Base-by-base conservation (phyloP, 306 rosid species). In the Glycine tomentella region DNA sequence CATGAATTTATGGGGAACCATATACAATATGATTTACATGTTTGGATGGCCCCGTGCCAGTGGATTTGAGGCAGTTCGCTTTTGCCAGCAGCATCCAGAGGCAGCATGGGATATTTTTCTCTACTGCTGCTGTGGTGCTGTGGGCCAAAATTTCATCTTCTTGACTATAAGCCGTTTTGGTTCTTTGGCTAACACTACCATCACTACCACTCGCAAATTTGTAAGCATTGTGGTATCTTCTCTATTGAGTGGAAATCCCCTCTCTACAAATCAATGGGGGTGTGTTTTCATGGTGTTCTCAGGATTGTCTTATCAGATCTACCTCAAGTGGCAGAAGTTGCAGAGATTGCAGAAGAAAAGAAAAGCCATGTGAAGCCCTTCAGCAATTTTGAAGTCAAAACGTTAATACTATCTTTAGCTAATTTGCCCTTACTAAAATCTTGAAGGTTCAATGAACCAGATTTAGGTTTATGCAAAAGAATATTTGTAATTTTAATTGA, bases 1-100 rank as follows among this genome's bases (percentile, higher is more conserved):
- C 74, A 95, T 95, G 99, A 95, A 95, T 85, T 85, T 95, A 75
- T 95, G 99, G 99, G 99, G 99, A 48, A 93, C 99, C 83, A 86
- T 93, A 80, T 95, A 95, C 86, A 95, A 95, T 82, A 65, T 90
- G 90, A 48, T 93, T 52, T 95, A 91, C 88, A 96, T 93, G 98
- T 96, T 93, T 57, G 97, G 94, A 72, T 93, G 91, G 98, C 97
- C 98, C 1, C 72, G 49, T 1, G 97, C 84, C 12, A 90, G 88
- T 16, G 99, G 99, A 67, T 93, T 67, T 65, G 97, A 89, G 76
- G 97, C 98, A 40, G 86, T 96, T 83, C 89, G 81, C 48, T 96
- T 96, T 87, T 96, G 98, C 89, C 81, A 80, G 84, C 87, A 78
- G 74, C 90, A 96, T 84, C 98, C 98, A 14, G 98, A 93, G 80